Evolutionary conservation across 768 basidiomycete genomes (phyloP), one percentile per base, ranked within the genome.

Genomic region (Neoboletus subvelutipes): DNA sequence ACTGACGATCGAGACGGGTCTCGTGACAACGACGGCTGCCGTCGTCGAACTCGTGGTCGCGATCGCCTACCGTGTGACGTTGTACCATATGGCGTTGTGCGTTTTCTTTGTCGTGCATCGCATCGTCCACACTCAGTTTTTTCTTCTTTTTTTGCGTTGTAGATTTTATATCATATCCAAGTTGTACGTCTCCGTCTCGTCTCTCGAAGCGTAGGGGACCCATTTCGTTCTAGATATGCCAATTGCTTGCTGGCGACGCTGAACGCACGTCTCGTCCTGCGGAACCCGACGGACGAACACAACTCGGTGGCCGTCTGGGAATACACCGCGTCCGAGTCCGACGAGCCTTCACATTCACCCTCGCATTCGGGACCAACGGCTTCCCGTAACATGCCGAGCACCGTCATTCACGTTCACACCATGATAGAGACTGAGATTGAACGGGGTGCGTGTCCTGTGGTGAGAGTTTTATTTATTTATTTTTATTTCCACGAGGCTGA

Each of bases 1-100:
- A 49, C 20, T 50, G 31, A 63, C 56, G n/a, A 46, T 62, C 42
- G 61, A 58, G 33, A 63, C 56, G 18, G 56, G 51, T 29, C 48
- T 58, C n/a, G 24, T 62, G 12, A 63, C 61, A 1, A 58, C 43
- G 26, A 54, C 48, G 18, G 60, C 61, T 13, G 51, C 36, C 28
- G 11, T 50, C 29, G 1, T 50, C 18, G 61, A 58, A 17, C 43
- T 63, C 8, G 28, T 60, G 9, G 29, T 60, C 15, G 59, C 59
- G 31, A 20, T 55, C 22, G 36, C 47, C 13, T 60, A 15, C 33
- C 51, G 48, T 4, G 52, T 60, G 24, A 60, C 59, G 31, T 18
- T 54, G 28, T 54, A 60, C 39, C 48, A 60, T 18, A 12, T 54
- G 20, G 46, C 59, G 20, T 18, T 60, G 59, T 61, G 17, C 26